phyloP scores from a whole-genome alignment of 139 green algal species.

The Limnomonas spitsbergensis region DNA sequence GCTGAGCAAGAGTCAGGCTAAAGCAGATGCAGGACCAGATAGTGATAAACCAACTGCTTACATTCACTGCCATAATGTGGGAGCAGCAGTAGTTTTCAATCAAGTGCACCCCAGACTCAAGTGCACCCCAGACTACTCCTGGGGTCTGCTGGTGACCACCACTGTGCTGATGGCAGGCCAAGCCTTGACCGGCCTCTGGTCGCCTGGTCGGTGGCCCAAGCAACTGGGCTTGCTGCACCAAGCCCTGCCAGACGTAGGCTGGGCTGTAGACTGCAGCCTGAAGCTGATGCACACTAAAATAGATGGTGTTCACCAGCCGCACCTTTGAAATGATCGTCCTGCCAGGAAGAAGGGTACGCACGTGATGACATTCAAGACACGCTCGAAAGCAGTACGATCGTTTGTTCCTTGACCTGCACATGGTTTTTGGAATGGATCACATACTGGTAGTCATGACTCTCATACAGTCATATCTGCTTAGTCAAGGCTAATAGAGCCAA shows the following conservation, averaged over 20 bases:
- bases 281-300: background rate
- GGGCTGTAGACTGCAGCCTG: background rate
- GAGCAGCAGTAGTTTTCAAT: too few species aligned
- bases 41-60: background rate
- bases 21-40: background rate
- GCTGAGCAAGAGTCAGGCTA: background rate
- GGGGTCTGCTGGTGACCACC: background rate
- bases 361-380: slow-evolving; percentile 4
- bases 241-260: background rate
- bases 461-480: too few species aligned
- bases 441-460: too few species aligned
- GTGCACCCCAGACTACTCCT: too few species aligned
- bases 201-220: background rate
- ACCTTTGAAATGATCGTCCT: background rate
- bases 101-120: too few species aligned
- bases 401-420: slow-evolving; percentile 1
- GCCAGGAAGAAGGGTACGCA: background rate
- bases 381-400: background rate
- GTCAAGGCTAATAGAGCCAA: too few species aligned
- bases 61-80: too few species aligned
- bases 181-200: background rate
- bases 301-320: background rate
- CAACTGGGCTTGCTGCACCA: background rate
- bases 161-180: background rate
- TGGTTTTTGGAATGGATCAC: too few species aligned